Conservation (phyloP, 441 rosid species). For the Erysimum cheiri region DNA sequence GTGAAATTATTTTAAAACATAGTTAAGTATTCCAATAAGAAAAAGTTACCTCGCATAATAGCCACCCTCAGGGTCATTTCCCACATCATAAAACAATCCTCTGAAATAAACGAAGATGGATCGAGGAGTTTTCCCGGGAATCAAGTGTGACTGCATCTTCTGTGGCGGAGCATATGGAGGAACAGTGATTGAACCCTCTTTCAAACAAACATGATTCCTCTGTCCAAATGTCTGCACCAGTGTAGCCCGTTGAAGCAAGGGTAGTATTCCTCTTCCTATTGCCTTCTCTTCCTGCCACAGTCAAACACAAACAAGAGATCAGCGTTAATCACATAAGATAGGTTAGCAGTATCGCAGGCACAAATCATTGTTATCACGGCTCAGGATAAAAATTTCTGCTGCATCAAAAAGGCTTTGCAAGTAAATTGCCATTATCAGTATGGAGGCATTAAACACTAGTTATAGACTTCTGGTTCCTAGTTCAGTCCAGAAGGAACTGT, state of each 20-base stretch:
- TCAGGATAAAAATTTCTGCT: slow-evolving; percentile 4
- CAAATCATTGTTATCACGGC: neutral
- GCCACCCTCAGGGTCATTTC: slow-evolving; percentile 86
- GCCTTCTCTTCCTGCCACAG: slow-evolving; percentile 75
- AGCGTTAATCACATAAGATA: neutral
- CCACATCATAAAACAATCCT: slow-evolving; percentile 81
- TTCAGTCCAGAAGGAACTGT: slow-evolving; percentile 13
- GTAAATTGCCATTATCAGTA: slow-evolving; percentile 12
- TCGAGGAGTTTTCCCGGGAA: slow-evolving; percentile 74
- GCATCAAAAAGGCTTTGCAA: slow-evolving; percentile 24
- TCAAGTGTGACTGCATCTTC: slow-evolving; percentile 79
- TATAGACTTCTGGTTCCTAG: slow-evolving; percentile 7
- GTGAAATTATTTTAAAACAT: neutral
- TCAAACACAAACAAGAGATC: slow-evolving; percentile 29
- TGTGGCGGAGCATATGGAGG: slow-evolving; percentile 90
- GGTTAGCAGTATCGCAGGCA: neutral
- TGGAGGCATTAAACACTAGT: neutral
- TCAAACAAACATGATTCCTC: slow-evolving; percentile 76
- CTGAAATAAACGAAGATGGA: slow-evolving; percentile 81
- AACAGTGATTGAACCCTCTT: slow-evolving; percentile 76
- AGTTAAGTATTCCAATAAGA: neutral
- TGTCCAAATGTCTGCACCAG: slow-evolving; percentile 85
- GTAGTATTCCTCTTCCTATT: slow-evolving; percentile 75
- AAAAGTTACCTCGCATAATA: slow-evolving; percentile 69
- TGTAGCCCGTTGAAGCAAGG: slow-evolving; percentile 76